phyloP scores from a whole-genome alignment of 345 rosid genomes.

The Salix purpurea region DNA sequence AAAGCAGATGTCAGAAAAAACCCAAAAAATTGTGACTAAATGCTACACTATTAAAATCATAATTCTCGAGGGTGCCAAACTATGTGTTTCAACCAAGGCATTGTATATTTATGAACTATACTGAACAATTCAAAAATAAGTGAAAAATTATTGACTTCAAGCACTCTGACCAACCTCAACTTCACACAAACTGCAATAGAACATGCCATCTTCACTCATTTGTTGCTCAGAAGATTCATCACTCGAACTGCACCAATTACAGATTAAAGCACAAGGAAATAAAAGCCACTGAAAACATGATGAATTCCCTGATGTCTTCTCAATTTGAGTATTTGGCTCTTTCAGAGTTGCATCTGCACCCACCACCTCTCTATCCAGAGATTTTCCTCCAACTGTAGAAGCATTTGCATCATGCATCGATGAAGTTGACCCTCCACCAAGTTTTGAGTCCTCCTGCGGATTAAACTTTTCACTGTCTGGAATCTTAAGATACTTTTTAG shows the following conservation, averaged over 20 bases:
- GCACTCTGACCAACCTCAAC: slow-evolving; percentile 63
- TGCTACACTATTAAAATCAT: neutral
- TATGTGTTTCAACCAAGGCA: neutral
- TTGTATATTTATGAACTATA: neutral
- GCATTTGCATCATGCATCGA: slow-evolving; percentile 45
- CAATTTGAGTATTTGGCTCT: slow-evolving; percentile 26
- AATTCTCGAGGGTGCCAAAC: neutral
- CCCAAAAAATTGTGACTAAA: neutral
- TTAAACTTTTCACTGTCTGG: slow-evolving; percentile 45
- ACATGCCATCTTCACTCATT: slow-evolving; percentile 92
- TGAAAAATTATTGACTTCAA: slow-evolving; percentile 3
- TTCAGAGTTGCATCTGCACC: slow-evolving; percentile 34
- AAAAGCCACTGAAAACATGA: slow-evolving; percentile 45
- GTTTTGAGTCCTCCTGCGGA: slow-evolving; percentile 48
- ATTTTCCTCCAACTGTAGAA: slow-evolving; percentile 46
- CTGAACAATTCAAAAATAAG: neutral
- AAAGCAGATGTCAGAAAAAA: neutral
- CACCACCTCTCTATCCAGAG: slow-evolving; percentile 35
- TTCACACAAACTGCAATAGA: slow-evolving; percentile 94
- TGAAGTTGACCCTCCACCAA: slow-evolving; percentile 57
- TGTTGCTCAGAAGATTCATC: slow-evolving; percentile 67
- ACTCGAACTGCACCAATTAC: slow-evolving; percentile 48
- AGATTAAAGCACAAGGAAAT: slow-evolving; percentile 61
- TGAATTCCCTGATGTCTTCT: slow-evolving; percentile 35
- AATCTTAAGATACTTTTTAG: slow-evolving; percentile 56